Evolutionary conservation across 495 filamentous ascomycete genomes (phyloP), one percentile per base, ranked within the genome.

Genomic region (Bombardia bombarda): DNA sequence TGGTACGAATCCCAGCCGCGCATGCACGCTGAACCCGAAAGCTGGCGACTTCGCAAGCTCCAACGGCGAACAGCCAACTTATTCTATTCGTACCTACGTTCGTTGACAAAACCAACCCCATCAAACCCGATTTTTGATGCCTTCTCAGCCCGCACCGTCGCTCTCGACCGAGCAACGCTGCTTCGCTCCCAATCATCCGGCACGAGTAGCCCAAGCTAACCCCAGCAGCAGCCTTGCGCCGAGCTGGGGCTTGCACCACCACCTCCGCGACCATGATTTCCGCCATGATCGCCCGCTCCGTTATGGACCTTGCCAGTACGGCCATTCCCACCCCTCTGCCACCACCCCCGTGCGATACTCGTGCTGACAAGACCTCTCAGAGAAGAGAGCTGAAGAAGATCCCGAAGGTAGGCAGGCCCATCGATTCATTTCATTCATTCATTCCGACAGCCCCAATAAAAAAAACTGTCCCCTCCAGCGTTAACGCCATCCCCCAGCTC

Each of bases 351-450:
- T 30, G 17, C 22, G 9, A 32, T 13, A 7, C 24, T 4, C 25
- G 28, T 42, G 38, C 56, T 66, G 40, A 63, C 45, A 25, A 40
- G 21, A 31, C 50, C 20, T 23, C 23, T 36, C 48, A 78, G 74
- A 58, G n/a, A n/a, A n/a, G 48, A 62, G 73, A 65, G 67, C 75
- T 33, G 74, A 77, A 45, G 64, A 62, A 37, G 71, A 72, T 46
- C 67, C 67, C 40, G 72, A 67, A 49, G 65, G 73, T 75, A 67
- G 45, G 63, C 44, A 28, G 10, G 2, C 32, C 2, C 24, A 28
- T 7, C 7, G 12, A 4, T 22, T n/a, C 12, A n/a, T n/a, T n/a
- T n/a, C n/a, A n/a, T n/a, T n/a, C n/a, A n/a, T n/a, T n/a, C n/a
- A n/a, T n/a, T n/a, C n/a, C n/a, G n/a, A n/a, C n/a, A n/a, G n/a